Conservation (phyloP, 2,329 filamentous ascomycete genomes). For the Curvularia spicifera region DNA sequence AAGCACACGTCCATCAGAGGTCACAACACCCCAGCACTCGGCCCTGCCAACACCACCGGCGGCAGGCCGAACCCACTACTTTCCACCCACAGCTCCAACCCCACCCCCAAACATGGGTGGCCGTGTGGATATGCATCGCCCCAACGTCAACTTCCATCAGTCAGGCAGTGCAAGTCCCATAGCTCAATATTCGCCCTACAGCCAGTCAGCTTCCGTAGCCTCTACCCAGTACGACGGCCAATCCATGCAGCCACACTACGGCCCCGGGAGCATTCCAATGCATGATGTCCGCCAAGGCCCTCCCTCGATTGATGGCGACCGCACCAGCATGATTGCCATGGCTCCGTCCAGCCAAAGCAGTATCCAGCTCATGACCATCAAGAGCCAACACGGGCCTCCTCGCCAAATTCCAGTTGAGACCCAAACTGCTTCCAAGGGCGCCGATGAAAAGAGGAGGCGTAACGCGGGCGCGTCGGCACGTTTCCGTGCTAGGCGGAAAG, state of each 20-base stretch:
- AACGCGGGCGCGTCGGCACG: constrained; percentile 86
- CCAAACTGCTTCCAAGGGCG: constrained; percentile 79
- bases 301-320: constrained; percentile 44
- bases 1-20: constrained; percentile 52
- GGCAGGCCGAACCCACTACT: constrained; percentile 46
- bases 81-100: constrained; percentile 43
- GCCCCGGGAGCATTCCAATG: constrained; percentile 20
- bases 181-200: constrained; percentile 54
- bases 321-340: constrained; percentile 53
- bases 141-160: constrained; percentile 50
- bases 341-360: constrained; percentile 55
- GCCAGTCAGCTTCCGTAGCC: constrained; percentile 41
- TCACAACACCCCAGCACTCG: constrained; percentile 51
- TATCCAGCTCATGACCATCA: constrained; percentile 62
- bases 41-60: constrained; percentile 57
- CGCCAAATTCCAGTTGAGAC: constrained; percentile 75
- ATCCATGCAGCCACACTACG: constrained; percentile 31
- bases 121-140: constrained; percentile 35
- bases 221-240: constrained; percentile 49
- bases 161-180: constrained; percentile 54
- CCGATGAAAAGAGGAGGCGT: constrained; percentile 82
- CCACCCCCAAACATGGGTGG: constrained; percentile 35
- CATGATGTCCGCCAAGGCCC: constrained; percentile 44
- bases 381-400: constrained; percentile 57
- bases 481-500: constrained; percentile 81